These are phyloP conservation scores for Bassia scoparia DNA, from an alignment of 148 eudicot genomes.

Conservation along the genomic window DNA sequence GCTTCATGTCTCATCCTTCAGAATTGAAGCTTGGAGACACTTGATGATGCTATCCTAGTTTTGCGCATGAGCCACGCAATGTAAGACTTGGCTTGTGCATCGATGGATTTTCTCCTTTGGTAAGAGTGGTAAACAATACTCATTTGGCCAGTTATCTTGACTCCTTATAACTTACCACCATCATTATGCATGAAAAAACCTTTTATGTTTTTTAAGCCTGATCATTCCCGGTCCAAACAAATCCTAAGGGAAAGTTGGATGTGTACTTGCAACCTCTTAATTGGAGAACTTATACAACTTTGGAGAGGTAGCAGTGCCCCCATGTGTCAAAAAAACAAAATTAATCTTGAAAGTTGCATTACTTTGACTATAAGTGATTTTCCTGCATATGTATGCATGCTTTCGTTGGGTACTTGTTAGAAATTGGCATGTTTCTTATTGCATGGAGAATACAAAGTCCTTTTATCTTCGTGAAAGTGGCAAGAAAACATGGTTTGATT, in stretches of 20 bases:
- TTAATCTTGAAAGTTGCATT: background rate
- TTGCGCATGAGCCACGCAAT: background rate
- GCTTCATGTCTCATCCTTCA: too few relatives aligned
- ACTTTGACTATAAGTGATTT: background rate
- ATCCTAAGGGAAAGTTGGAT: background rate
- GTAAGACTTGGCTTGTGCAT: background rate
- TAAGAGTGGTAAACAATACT: too few relatives aligned
- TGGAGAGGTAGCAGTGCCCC: background rate
- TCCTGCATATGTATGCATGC: background rate
- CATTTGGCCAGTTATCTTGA: too few relatives aligned
- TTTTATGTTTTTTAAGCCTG: background rate
- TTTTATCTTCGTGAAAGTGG: background rate
- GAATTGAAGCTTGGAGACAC: too few relatives aligned
- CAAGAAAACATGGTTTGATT: background rate
- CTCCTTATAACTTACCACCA: background rate
- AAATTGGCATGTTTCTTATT: background rate
- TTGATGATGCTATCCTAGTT: too few relatives aligned
- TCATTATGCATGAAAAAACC: background rate
- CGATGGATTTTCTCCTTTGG: background rate
- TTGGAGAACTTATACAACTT: background rate
- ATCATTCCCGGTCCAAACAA: background rate
- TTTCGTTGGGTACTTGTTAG: background rate
- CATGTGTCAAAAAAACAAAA: background rate
- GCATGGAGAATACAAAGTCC: background rate
- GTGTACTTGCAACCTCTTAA: background rate